These are phyloP conservation scores for Pontederia crassipes DNA, from an alignment of 176 grass and related monocot species.

Conservation along the genomic window DNA sequence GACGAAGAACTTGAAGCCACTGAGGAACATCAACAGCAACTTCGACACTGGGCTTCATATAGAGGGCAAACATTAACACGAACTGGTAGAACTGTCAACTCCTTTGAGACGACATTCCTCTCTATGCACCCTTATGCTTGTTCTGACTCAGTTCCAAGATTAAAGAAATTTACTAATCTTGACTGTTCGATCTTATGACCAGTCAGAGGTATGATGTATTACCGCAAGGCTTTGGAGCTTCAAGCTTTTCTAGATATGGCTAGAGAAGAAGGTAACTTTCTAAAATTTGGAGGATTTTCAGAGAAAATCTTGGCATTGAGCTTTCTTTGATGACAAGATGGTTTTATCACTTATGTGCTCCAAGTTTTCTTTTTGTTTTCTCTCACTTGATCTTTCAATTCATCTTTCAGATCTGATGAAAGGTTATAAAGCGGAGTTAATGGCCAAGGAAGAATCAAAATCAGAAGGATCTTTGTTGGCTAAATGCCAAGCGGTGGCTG, in stretches of 20 bases:
- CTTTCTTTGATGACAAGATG: no score
- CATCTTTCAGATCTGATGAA: slow-evolving; percentile 69
- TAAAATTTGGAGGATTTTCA: background rate
- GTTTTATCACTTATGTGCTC: background rate
- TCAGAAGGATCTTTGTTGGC: slow-evolving; percentile 46
- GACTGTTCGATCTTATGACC: slow-evolving; percentile 25
- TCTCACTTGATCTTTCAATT: background rate
- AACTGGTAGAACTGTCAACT: slow-evolving; percentile 42
- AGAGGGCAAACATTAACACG: slow-evolving; percentile 88
- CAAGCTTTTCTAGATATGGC: slow-evolving; percentile 95
- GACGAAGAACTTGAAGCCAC: slow-evolving; percentile 46
- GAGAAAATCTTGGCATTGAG: no score
- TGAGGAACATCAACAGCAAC: slow-evolving; percentile 34
- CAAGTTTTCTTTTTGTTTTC: slow-evolving; percentile 15
- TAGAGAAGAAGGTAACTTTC: slow-evolving; percentile 57
- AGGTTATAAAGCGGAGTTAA: slow-evolving; percentile 78
- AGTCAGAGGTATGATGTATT: slow-evolving; percentile 99
- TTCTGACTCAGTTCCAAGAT: background rate
- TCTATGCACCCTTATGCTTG: background rate
- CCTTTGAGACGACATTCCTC: background rate
- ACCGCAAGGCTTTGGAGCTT: slow-evolving; percentile 86
- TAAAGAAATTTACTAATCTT: background rate
- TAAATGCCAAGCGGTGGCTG: slow-evolving; percentile 75
- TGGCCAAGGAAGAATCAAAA: slow-evolving; percentile 55
- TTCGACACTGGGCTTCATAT: slow-evolving; percentile 83